These are phyloP conservation scores for Diaporthe destruens DNA, from an alignment of 2,329 filamentous ascomycete species.

Conservation along the genomic window DNA sequence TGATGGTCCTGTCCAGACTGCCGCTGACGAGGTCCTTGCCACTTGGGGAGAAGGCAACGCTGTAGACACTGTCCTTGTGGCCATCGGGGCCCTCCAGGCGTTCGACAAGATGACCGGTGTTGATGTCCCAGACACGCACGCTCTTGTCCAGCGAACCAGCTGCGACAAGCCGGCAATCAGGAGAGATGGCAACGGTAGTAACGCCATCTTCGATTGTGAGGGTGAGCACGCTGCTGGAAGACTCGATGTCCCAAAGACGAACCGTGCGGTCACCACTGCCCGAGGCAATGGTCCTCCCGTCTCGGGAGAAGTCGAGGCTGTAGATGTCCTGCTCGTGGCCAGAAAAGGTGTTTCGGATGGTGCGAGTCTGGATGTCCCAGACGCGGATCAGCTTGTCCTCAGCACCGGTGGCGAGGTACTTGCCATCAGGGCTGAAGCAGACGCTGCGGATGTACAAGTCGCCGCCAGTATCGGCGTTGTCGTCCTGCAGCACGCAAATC, in stretches of 20 bases:
- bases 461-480: slow-evolving; percentile 85
- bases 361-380: slow-evolving; percentile 89
- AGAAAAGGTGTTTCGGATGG: slow-evolving; percentile 92
- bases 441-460: slow-evolving; percentile 98
- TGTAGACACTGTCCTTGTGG: slow-evolving; percentile 97
- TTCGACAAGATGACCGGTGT: slow-evolving; percentile 87
- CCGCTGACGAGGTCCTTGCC: slow-evolving; percentile 94
- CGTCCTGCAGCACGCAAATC: slow-evolving; percentile 90
- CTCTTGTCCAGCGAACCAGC: slow-evolving; percentile 98
- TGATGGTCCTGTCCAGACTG: slow-evolving; percentile 97
- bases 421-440: slow-evolving; percentile 97
- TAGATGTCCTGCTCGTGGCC: slow-evolving; percentile 99
- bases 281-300: slow-evolving; percentile 93
- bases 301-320: slow-evolving; percentile 92
- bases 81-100: slow-evolving; percentile 92
- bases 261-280: slow-evolving; percentile 96
- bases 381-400: slow-evolving; percentile 98
- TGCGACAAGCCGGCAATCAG: slow-evolving; percentile 92
- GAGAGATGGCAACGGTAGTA: slow-evolving; percentile 96
- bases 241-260: slow-evolving; percentile 94
- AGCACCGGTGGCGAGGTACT: slow-evolving; percentile 93
- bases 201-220: slow-evolving; percentile 96
- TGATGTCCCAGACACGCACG: slow-evolving; percentile 95
- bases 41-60: slow-evolving; percentile 93
- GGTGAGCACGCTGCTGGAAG: slow-evolving; percentile 83